phyloP scores from a whole-genome alignment of 345 rosid species.

The Isatis tinctoria region DNA sequence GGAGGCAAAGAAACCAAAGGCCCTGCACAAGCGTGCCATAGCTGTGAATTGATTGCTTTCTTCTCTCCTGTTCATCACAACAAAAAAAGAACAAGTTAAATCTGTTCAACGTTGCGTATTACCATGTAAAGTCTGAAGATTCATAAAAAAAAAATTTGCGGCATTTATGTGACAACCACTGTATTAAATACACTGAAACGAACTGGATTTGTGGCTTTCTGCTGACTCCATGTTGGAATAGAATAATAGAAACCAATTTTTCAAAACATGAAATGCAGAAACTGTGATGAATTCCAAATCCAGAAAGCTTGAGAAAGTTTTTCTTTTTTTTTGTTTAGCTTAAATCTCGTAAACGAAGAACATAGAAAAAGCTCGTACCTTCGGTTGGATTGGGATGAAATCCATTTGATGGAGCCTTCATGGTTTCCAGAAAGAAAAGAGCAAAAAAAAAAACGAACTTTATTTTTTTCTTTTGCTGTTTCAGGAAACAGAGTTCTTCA shows the following conservation, averaged over 20 bases:
- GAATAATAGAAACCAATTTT: not conserved
- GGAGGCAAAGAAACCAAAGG: slow-evolving; percentile 93
- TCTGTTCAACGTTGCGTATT: not conserved
- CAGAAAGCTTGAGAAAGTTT: slow-evolving; percentile 5
- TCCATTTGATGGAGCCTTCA: slow-evolving; percentile 40
- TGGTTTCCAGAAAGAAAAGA: not conserved
- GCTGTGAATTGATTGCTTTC: slow-evolving; percentile 74
- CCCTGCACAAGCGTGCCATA: slow-evolving; percentile 99
- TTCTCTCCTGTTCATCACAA: slow-evolving; percentile 59
- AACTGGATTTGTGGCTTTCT: slow-evolving; percentile 15
- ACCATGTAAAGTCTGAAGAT: not conserved
- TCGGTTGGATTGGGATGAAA: slow-evolving; percentile 30
- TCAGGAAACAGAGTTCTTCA: slow-evolving; percentile 19
- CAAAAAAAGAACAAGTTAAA: not conserved
- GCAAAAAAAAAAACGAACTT: not conserved
- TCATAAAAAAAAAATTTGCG: not conserved
- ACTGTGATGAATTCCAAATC: slow-evolving; percentile 6
- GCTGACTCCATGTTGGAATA: slow-evolving; percentile 14
- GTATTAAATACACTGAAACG: slow-evolving; percentile 16
- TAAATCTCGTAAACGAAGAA: not conserved
- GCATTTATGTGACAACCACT: slow-evolving; percentile 21
- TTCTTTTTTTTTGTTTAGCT: not conserved
- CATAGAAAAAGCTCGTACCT: slow-evolving; percentile 13
- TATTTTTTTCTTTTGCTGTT: not conserved
- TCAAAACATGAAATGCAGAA: slow-evolving; percentile 19